Evolutionary conservation across 2,329 filamentous ascomycete genomes (phyloP), one percentile per base, ranked within the genome.

Genomic region (Tolypocladium paradoxum): DNA sequence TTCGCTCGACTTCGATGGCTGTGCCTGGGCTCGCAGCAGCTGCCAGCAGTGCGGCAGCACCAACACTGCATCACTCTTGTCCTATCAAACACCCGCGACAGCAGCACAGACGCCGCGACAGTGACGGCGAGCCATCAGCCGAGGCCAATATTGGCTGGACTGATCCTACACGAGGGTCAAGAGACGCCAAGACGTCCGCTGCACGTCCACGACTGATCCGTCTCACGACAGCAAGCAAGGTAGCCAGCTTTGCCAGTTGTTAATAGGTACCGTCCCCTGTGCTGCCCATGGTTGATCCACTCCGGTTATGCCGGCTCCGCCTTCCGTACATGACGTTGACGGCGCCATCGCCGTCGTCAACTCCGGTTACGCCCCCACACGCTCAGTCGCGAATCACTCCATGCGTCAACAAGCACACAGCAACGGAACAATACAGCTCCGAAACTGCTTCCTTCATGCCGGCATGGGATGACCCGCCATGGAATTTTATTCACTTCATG

Each of bases 1-100:
- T 65, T 65, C 62, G 57, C 61, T 60, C 40, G 57, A 52, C 53
- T 64, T 65, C 58, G 60, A 62, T 53, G 56, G 29, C 37, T 31
- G 35, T 20, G 20, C 33, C 11, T 7, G 11, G 16, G 46, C 20
- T n/a, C n/a, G n/a, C n/a, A n/a, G n/a, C n/a, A n/a, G n/a, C n/a
- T n/a, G n/a, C n/a, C n/a, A n/a, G n/a, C n/a, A n/a, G n/a, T n/a
- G n/a, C n/a, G n/a, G n/a, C 16, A 29, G 40, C 40, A 11, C 24
- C 40, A 43, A 16, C 11, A 16, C 38, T 18, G 22, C 38, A 16
- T 24, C 18, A 14, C 38, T 24, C 7, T 37, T 29, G 40, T 27
- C 14, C 20, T 40, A 11, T 22, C 11, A 20, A 20, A 22, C 36
- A n/a, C 36, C 36, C 7, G 18, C 37, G 4, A 11, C 36, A 3